Conservation (phyloP, 257 asterid genomes). For the Rhazya stricta region DNA sequence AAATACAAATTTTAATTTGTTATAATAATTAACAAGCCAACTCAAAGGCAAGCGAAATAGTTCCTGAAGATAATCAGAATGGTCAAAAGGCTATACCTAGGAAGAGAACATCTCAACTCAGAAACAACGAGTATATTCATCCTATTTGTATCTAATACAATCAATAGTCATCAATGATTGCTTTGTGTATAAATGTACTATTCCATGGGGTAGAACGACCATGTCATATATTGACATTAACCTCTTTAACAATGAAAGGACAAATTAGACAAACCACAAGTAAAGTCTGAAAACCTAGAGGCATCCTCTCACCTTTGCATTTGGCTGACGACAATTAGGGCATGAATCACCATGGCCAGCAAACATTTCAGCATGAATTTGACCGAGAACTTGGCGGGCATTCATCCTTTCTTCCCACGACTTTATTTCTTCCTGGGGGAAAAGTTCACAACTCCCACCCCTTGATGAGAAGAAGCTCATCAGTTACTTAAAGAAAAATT, state of each 20-base stretch:
- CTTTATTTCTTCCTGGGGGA: constrained; percentile 56
- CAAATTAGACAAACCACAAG: background rate
- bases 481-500: constrained; percentile 1
- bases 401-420: constrained; percentile 66
- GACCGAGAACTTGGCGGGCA: constrained; percentile 49
- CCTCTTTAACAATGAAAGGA: background rate
- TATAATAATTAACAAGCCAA: background rate
- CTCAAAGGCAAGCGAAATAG: background rate
- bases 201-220: background rate
- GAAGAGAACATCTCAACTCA: background rate
- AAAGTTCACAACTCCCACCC: constrained; percentile 63
- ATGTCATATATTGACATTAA: background rate
- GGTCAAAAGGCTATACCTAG: background rate
- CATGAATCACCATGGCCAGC: constrained; percentile 49
- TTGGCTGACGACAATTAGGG: constrained; percentile 64
- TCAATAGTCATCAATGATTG: background rate
- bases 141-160: background rate
- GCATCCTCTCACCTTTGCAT: constrained; percentile 52
- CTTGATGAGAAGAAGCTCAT: constrained; percentile 31
- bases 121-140: background rate
- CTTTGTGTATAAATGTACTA: background rate
- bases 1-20: background rate
- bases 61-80: background rate
- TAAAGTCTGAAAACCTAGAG: background rate
- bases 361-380: constrained; percentile 42